Percentiles rank a stretch among this genome's conserved stretches.
phyloP scores from a whole-genome alignment of 2,329 filamentous ascomycete genomes.

The Fusarium sp. region DNA sequence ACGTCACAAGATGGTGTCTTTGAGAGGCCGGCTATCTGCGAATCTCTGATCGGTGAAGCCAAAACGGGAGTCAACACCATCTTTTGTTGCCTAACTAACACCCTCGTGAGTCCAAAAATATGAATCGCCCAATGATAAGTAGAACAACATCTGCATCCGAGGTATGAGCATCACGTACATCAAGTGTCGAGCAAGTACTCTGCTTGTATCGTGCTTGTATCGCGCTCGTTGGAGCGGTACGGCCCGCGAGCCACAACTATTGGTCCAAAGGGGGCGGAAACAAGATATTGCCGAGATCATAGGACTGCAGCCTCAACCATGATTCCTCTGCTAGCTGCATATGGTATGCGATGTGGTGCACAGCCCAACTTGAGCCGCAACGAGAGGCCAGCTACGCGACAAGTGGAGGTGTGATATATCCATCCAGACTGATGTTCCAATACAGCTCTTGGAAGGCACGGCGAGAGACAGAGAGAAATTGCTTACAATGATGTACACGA shows the following conservation, averaged over 20 bases:
- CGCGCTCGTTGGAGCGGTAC: slow-evolving; percentile 7
- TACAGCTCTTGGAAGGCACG: neutral
- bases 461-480: neutral
- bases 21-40: slow-evolving; percentile 5
- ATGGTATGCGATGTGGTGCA: slow-evolving; percentile 2
- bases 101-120: slow-evolving; percentile 11
- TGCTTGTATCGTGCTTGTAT: slow-evolving; percentile 26
- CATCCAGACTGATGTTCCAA: slow-evolving; percentile 1
- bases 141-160: slow-evolving; percentile 3
- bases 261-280: slow-evolving; percentile 1
- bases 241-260: slow-evolving; percentile 8
- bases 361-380: slow-evolving; percentile 15
- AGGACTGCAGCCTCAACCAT: neutral
- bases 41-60: slow-evolving; percentile 26
- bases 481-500: neutral
- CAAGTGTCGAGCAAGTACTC: slow-evolving; percentile 27
- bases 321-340: slow-evolving; percentile 16
- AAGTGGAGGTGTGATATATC: neutral
- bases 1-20: slow-evolving; percentile 9
- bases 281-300: slow-evolving; percentile 9
- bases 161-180: neutral
- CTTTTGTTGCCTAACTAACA: slow-evolving; percentile 22
- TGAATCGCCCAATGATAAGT: slow-evolving; percentile 5
- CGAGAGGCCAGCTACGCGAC: neutral
- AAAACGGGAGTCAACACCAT: slow-evolving; percentile 11